Evolutionary conservation across 495 filamentous ascomycete species (phyloP), one percentile per base, ranked within the genome.

Genomic region (Aspergillus affinis): DNA sequence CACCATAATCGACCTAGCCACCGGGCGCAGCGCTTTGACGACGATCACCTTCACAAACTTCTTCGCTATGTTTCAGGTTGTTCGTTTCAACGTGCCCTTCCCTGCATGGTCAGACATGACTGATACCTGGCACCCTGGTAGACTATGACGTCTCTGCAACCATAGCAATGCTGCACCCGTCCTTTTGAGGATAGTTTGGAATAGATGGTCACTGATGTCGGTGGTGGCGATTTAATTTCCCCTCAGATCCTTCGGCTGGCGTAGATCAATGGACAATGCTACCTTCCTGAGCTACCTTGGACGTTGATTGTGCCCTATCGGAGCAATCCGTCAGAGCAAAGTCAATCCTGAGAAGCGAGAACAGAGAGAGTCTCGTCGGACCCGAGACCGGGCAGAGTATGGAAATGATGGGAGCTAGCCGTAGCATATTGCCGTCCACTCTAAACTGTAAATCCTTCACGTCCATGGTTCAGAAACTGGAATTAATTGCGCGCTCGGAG

Each of bases 401-500:
- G 20, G 41, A 46, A 47, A 30, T 8, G n/a, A n/a, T n/a, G n/a
- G n/a, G n/a, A 26, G 20, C 27, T 29, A 19, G 27, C 17, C 23
- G 23, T 26, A 47, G n/a, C 32, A 53, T 13, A 18, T 57, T 62
- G 44, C 50, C 32, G 45, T 55, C n/a, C 18, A 54, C 8, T 50
- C 32, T 46, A 52, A 63, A 63, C 51, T 52, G 61, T 63, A 63
- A 59, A 63, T 63, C 55, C 55, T 58, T 48, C 47, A 51, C 47
- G 8, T 41, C 13, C 36, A 41, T 41, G 36, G 36, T 17, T 41
- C 18, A 49, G 47, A 49, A 49, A 26, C 5, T 49, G 47, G 18
- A 49, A 26, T 10, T 20, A 17, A 8, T 19, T 7, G 15, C 7
- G 46, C 13, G 20, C 46, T 48, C 46, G n/a, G 20, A 21, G 20